These are phyloP conservation scores for Austroboletus novae-zelandiae DNA, from an alignment of 1,284 basidiomycete genomes.

Conservation along the genomic window DNA sequence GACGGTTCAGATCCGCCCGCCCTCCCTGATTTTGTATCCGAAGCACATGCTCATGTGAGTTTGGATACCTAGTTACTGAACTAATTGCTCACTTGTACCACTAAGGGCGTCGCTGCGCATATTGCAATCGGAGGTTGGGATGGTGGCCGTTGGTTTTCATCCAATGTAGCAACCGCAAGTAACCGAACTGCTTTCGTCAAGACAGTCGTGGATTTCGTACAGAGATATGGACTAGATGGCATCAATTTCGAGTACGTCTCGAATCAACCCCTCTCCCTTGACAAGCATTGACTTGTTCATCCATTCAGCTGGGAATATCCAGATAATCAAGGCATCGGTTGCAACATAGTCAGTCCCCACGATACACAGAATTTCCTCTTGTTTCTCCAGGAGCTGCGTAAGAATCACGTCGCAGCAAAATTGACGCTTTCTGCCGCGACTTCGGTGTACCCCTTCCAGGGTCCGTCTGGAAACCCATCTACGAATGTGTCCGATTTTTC, in stretches of 20 bases:
- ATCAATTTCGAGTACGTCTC: constrained; percentile 26
- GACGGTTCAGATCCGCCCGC: constrained; percentile 37
- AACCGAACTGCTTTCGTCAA: constrained; percentile 68
- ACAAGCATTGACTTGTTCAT: constrained; percentile 3
- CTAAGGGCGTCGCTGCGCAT: constrained; percentile 62
- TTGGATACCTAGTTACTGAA: neutral
- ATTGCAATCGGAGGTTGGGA: constrained; percentile 83
- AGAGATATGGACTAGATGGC: constrained; percentile 43
- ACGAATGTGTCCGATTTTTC: constrained; percentile 47
- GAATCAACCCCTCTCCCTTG: neutral
- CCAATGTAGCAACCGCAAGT: constrained; percentile 53
- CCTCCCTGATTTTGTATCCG: constrained; percentile 50
- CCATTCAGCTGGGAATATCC: constrained; percentile 51
- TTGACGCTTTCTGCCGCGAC: constrained; percentile 60
- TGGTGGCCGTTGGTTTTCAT: constrained; percentile 70
- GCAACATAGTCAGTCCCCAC: constrained; percentile 40
- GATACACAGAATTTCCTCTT: constrained; percentile 46
- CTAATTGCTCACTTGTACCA: neutral
- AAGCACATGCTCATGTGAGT: constrained; percentile 46
- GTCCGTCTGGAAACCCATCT: constrained; percentile 49
- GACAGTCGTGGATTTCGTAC: constrained; percentile 59
- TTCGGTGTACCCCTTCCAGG: constrained; percentile 55
- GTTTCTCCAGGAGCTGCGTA: constrained; percentile 50
- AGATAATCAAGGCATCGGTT: constrained; percentile 40
- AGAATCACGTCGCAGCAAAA: constrained; percentile 36